A percentile compares a stretch with the other conserved stretches of the same genome.
Evolutionary conservation across 164 flowering plant species (phyloP).

Genomic region (Piper betle): DNA sequence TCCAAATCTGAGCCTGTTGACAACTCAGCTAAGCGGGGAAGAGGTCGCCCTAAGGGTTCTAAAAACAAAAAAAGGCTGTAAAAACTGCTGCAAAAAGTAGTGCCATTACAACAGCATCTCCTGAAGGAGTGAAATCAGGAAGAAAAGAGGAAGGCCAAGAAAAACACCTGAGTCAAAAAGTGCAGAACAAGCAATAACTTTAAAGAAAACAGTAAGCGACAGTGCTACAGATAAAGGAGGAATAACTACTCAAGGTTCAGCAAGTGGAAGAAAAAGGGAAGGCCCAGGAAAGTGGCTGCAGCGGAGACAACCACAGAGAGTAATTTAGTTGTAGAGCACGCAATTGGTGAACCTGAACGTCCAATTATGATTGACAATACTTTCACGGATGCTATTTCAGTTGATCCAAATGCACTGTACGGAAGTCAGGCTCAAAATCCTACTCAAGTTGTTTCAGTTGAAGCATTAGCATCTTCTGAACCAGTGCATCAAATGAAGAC

Average conservation of each 20-base stretch:
- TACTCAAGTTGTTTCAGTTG: background rate
- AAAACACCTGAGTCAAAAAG: background rate
- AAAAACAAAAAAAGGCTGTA: background rate
- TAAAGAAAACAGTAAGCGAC: too few species aligned
- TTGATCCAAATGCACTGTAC: background rate
- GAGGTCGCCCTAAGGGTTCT: background rate
- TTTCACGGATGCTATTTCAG: background rate
- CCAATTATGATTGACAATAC: background rate
- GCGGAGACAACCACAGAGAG: background rate
- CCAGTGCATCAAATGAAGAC: background rate
- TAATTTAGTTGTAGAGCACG: background rate
- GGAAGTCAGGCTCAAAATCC: background rate
- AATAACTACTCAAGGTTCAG: background rate
- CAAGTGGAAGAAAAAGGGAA: background rate
- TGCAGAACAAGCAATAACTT: background rate
- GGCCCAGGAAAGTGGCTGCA: background rate
- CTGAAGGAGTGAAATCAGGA: background rate
- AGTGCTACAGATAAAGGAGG: background rate
- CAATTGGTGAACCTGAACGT: background rate
- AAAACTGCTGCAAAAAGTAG: background rate
- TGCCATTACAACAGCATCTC: background rate
- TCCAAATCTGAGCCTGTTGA: slow-evolving; percentile 10
- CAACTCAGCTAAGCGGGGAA: background rate
- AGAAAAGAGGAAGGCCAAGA: slow-evolving; percentile 1
- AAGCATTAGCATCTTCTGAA: background rate